Evolutionary conservation across 192 early-diverging fungal genomes (phyloP), one percentile per base, ranked within the genome.

Genomic region (Backusella morwellensis): DNA sequence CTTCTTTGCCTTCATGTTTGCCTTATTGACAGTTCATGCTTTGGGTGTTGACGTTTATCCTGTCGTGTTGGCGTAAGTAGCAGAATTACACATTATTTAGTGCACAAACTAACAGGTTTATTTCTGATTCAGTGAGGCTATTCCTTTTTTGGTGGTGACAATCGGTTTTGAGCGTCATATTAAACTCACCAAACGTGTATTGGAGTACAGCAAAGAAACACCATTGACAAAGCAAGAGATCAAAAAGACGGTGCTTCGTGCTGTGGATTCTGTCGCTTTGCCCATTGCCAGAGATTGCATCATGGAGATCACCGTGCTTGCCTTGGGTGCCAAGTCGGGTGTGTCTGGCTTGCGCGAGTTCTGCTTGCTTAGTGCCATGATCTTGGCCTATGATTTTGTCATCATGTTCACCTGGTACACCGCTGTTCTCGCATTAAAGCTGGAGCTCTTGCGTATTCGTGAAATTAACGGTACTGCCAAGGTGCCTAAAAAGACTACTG

Each of bases 81-180:
- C 29, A 75, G 71, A 68, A 15, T 6, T 40, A 70, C 21, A 35
- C n/a, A 44, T 1, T 19, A 1, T 19, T 74, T 23, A 41, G 34
- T 75, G n/a, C 7, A 35, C 9, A n/a, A 15, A 70, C 19, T 17
- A 23, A 40, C 36, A 41, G 3, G n/a, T 41, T 70, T 32, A 19
- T 26, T 38, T 73, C 0, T 7, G 6, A 70, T 69, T 6, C 67
- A 85, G 90, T 70, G 95, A 98, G 83, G 94, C 95, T 9, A 88
- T 97, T 77, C 97, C 97, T 6, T 96, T 97, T 84, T 90, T 97
- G 59, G 92, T 94, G 38, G 92, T 97, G 66, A 95, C 93, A 35
- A 91, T 98, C 35, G 96, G 96, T 3, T 97, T 96, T 73, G 97
- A 98, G 75, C 92, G 94, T 83, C 93, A 93, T 63, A 91, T 93